These are phyloP conservation scores for Mucor indicus DNA, from an alignment of 371 early-diverging fungal genomes.

Conservation along the genomic window DNA sequence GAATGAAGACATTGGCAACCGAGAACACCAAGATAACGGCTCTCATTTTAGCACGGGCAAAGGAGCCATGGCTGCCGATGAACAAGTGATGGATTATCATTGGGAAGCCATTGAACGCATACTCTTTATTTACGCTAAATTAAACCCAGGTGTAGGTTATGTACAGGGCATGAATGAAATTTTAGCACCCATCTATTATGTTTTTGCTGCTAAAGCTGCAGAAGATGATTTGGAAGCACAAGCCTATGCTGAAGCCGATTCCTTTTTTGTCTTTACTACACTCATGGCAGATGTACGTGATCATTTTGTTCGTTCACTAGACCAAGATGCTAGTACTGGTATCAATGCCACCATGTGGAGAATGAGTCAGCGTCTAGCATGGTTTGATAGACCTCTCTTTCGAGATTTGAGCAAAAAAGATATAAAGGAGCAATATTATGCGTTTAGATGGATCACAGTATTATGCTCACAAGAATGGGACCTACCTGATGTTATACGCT, in stretches of 20 bases:
- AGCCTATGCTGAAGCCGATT: slow-evolving; percentile 85
- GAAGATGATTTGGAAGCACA: slow-evolving; percentile 53
- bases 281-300: slow-evolving; percentile 76
- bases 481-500: slow-evolving; percentile 75
- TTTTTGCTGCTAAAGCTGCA: slow-evolving; percentile 49
- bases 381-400: slow-evolving; percentile 64
- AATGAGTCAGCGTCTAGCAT: slow-evolving; percentile 54
- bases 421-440: slow-evolving; percentile 76
- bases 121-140: slow-evolving; percentile 78
- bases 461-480: slow-evolving; percentile 81
- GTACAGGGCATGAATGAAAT: slow-evolving; percentile 93
- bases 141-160: slow-evolving; percentile 86
- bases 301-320: slow-evolving; percentile 73
- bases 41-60: slow-evolving; percentile 5
- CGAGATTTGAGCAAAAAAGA: slow-evolving; percentile 63
- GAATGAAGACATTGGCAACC: slow-evolving; percentile 55
- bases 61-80: slow-evolving; percentile 17
- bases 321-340: slow-evolving; percentile 60
- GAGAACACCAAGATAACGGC: slow-evolving; percentile 35
- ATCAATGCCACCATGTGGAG: slow-evolving; percentile 63
- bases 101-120: slow-evolving; percentile 85
- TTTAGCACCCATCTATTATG: slow-evolving; percentile 82
- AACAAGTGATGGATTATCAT: slow-evolving; percentile 61
- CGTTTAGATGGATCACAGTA: slow-evolving; percentile 86
- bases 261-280: slow-evolving; percentile 77